Evolutionary conservation across 2,329 filamentous ascomycete species (phyloP).

Genomic region (Sporothrix curviconia): DNA sequence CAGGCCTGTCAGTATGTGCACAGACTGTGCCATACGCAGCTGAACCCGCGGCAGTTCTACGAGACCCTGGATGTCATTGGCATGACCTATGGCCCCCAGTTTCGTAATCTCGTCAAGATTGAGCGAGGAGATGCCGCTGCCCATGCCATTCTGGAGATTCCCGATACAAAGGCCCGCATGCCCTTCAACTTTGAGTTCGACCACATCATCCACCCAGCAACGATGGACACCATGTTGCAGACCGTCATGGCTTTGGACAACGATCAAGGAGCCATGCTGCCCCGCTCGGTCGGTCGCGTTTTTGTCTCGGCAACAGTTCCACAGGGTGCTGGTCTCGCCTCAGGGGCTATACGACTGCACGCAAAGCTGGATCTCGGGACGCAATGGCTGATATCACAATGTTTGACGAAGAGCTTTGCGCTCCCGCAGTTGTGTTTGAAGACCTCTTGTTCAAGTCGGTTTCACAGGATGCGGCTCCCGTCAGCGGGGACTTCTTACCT

Average conservation of each 20-base stretch:
- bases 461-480: conserved; percentile 21
- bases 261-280: conserved; percentile 40
- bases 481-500: conserved; percentile 36
- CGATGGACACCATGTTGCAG: conserved; percentile 51
- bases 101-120: conserved; percentile 39
- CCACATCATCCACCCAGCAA: conserved; percentile 52
- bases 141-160: conserved; percentile 34
- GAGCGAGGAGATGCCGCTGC: conserved; percentile 21
- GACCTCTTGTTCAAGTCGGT: conserved; percentile 40
- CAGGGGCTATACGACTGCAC: conserved; percentile 35
- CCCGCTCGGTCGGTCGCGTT: conserved; percentile 39
- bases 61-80: conserved; percentile 44
- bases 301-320: conserved; percentile 38
- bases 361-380: conserved; percentile 29
- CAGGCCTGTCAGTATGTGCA: conserved; percentile 23
- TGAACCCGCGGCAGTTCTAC: conserved; percentile 42
- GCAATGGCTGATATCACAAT: conserved; percentile 40
- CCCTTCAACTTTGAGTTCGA: conserved; percentile 46
- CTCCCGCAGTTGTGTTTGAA: conserved; percentile 37
- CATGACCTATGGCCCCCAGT: conserved; percentile 45
- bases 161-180: conserved; percentile 47
- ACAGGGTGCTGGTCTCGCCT: conserved; percentile 29
- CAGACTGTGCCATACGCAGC: conserved; percentile 26
- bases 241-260: conserved; percentile 40
- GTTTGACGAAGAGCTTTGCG: conserved; percentile 28